A percentile compares a stretch with the other conserved stretches of the same genome.
These are phyloP conservation scores for Alternaria sp. DNA, from an alignment of 2,329 filamentous ascomycete genomes.

Conservation along the genomic window DNA sequence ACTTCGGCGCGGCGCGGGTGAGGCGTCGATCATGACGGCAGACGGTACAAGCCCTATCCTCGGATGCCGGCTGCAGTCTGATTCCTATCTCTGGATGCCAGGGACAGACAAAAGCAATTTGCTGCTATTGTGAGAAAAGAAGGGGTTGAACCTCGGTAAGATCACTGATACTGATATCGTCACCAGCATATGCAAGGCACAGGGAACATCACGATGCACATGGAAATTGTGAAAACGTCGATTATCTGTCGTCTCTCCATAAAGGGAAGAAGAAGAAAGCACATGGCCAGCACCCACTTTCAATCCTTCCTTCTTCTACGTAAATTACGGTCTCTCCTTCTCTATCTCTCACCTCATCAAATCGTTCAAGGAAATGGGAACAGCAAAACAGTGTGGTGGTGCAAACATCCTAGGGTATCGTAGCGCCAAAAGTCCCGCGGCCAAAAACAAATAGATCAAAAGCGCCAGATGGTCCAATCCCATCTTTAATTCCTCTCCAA, in stretches of 20 bases:
- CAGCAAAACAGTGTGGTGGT: not conserved
- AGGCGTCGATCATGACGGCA: slow-evolving; percentile 5
- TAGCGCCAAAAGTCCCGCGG: slow-evolving; percentile 14
- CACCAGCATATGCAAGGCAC: not conserved
- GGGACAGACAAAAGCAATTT: not conserved
- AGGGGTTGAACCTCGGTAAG: not conserved
- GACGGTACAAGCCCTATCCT: not conserved
- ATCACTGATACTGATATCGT: not conserved
- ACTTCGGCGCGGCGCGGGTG: slow-evolving; percentile 2
- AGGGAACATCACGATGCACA: not conserved
- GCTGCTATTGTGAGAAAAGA: not conserved
- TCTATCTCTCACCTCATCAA: slow-evolving; percentile 2
- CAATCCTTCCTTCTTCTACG: not conserved
- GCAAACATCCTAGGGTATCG: slow-evolving; percentile 25
- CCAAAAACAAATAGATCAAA: slow-evolving; percentile 7
- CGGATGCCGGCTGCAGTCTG: not conserved
- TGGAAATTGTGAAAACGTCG: not conserved
- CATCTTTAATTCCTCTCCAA: not conserved
- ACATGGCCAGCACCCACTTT: slow-evolving; percentile 4
- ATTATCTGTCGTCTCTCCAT: not conserved
- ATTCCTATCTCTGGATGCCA: not conserved
- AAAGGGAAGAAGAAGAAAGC: not conserved
- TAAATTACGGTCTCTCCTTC: slow-evolving; percentile 1
- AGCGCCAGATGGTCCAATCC: slow-evolving; percentile 12
- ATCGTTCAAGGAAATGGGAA: slow-evolving; percentile 8